Evolutionary conservation across 2,329 filamentous ascomycete genomes (phyloP), one percentile per base, ranked within the genome.

Genomic region (Trichocomaceae sp.): DNA sequence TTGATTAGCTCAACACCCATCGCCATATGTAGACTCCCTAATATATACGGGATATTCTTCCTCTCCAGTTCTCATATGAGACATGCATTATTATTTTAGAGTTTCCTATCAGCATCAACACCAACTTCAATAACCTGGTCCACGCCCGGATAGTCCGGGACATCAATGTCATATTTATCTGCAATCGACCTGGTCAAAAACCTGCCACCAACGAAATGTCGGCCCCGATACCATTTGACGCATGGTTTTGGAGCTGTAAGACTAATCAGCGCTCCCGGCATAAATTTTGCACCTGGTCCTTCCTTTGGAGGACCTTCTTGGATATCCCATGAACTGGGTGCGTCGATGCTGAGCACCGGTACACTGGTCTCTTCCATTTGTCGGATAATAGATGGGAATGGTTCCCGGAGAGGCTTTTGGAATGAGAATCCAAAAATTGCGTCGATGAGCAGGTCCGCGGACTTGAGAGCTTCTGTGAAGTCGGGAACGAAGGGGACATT

Each of bases 401-500:
- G 93, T 61, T 95, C 89, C n/a, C 93, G 85, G 52, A 99, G 86
- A 60, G 93, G 86, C 6, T 91, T 92, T 1, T 85, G 86, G 75
- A 99, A 99, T 58, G 87, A 93, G 75, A 99, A 99, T 7, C 88
- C 90, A 67, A 99, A 99, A 59, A 99, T 89, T 9, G 93, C 90
- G 71, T 99, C 93, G 56, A 99, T 77, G 52, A 99, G 75, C 61
- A 95, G 87, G 67, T 96, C 87, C 2, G 87, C 80, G 52, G 83
- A 77, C 46, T 77, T 72, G 6, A 95, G 69, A 5, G 88, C 85
- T 5, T 74, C 63, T 2, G 78, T 68, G 63, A 97, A 96, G 69
- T 96, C 88, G 15, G 88, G 80, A 15, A 86, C 85, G 69, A 97
- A 96, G 1, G 88, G 88, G 26, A 99, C 78, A 10, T 85, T 79